Conservation (phyloP, 2,329 filamentous ascomycete genomes). For the Fusarium phyllophilum region DNA sequence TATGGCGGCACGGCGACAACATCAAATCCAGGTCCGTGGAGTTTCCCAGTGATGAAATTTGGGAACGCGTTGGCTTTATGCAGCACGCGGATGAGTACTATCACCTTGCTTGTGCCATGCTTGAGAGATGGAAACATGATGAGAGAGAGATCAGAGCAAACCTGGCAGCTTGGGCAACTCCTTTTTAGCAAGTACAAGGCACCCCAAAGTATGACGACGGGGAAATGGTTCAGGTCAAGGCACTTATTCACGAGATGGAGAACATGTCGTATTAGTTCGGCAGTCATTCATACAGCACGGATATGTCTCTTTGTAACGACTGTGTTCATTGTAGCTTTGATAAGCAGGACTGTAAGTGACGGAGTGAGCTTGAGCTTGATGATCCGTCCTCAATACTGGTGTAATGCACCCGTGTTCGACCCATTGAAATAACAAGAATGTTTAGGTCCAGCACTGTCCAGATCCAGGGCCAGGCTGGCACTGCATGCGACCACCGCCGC, state of each 20-base stretch:
- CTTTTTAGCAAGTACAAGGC: background rate
- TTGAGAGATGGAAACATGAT: background rate
- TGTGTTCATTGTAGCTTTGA: background rate
- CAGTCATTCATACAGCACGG: too few species aligned
- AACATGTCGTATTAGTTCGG: too few species aligned
- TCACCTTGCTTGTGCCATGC: background rate
- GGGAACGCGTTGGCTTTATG: background rate
- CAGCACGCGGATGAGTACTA: background rate
- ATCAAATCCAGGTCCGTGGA: background rate
- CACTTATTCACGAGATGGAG: background rate
- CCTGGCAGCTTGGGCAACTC: background rate
- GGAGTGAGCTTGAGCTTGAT: background rate
- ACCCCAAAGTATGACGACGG: background rate
- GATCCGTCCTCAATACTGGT: background rate
- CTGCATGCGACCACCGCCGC: slow-evolving; percentile 9
- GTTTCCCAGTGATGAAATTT: background rate
- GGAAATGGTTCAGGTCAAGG: background rate
- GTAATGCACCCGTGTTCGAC: background rate
- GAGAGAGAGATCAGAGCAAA: background rate
- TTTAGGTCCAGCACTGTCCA: slow-evolving; percentile 4
- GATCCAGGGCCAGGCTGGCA: slow-evolving; percentile 9
- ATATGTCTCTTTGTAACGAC: background rate
- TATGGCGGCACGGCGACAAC: background rate
- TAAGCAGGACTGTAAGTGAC: background rate
- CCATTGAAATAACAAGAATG: too few species aligned